Evolutionary conservation across 176 grass and related monocot species (phyloP).

Genomic region (Oryza glaberrima): DNA sequence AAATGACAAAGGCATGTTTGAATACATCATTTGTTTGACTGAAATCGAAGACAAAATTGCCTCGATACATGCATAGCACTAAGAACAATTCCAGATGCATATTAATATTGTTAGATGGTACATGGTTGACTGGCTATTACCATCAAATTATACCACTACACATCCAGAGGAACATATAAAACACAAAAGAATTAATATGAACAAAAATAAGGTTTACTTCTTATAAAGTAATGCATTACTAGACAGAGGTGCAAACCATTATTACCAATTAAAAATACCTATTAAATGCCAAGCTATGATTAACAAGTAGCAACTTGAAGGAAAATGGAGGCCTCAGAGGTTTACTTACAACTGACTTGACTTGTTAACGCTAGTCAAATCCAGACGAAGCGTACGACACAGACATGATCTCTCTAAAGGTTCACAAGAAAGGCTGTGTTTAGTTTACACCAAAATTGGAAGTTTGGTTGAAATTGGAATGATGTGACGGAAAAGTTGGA

Average conservation of each 20-base stretch:
- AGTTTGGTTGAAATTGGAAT: too few relatives aligned
- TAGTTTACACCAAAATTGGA: too few relatives aligned
- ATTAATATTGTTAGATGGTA: conserved; percentile 13
- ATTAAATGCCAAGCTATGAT: conserved; percentile 1
- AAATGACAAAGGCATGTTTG: conserved; percentile 28
- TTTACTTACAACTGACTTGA: neutral
- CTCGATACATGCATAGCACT: conserved; percentile 41
- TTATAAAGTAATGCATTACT: conserved; percentile 3
- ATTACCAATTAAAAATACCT: conserved; percentile 15
- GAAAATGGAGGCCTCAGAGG: neutral
- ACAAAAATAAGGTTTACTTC: neutral
- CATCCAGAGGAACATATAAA: neutral
- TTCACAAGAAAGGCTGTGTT: neutral
- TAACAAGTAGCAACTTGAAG: conserved; percentile 3
- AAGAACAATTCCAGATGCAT: conserved; percentile 14
- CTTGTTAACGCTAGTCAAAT: neutral
- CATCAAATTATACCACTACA: conserved; percentile 11
- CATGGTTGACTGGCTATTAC: conserved; percentile 26
- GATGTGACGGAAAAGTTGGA: too few relatives aligned
- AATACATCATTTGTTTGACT: conserved; percentile 7
- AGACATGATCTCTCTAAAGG: neutral
- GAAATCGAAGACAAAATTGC: neutral
- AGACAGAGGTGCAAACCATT: neutral
- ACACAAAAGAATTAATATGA: neutral
- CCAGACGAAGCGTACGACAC: neutral